Base-by-base conservation (phyloP, 441 rosid species). In the Populus tomentosa region DNA sequence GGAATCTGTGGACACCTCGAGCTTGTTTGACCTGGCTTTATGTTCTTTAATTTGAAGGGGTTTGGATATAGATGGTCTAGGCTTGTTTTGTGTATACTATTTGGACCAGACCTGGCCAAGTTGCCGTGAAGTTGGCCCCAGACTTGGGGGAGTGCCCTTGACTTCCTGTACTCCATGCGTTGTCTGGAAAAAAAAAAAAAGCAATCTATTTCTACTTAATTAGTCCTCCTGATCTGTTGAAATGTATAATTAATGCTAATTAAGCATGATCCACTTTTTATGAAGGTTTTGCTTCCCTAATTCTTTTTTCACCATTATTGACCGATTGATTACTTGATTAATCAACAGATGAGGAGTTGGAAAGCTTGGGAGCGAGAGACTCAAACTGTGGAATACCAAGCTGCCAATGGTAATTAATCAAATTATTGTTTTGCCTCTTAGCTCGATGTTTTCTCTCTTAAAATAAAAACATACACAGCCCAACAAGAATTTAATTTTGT, bases 281-380 rank as follows among this genome's bases (percentile, higher is more conserved):
- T 28, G 32, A 42, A 9, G 30, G 7, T 26, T 8, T 21, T 65
- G 36, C 13, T 10, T 2, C 35, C 38, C 32, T 46, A 46, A 46
- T 13, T 46, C 20, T 50, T 6, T 50, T 14, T 46, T 5, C 13
- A 8, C 5, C 59, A 4, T 46, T 50, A 50, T 16, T 42, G 2
- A 1, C 1, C 6, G 5, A n/a, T 70, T 24, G 35, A 10, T 10
- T 23, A 13, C 10, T 77, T 20, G 40, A 50, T 23, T 26, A 26
- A 66, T 74, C 46, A 38, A 64, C 83, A 88, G 92, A 82, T 85
- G 89, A 86, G 83, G 81, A 84, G 79, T 46, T 88, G 89, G 92
- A 85, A 89, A 77, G 21, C 82, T 8, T 91, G 92, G 92, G 94
- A 90, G 81, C 72, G 70, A 16, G 94, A 88, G 79, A 90, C 90